Evolutionary conservation across 495 filamentous ascomycete genomes (phyloP), one percentile per base, ranked within the genome.

Genomic region (Penicillium desertorum): DNA sequence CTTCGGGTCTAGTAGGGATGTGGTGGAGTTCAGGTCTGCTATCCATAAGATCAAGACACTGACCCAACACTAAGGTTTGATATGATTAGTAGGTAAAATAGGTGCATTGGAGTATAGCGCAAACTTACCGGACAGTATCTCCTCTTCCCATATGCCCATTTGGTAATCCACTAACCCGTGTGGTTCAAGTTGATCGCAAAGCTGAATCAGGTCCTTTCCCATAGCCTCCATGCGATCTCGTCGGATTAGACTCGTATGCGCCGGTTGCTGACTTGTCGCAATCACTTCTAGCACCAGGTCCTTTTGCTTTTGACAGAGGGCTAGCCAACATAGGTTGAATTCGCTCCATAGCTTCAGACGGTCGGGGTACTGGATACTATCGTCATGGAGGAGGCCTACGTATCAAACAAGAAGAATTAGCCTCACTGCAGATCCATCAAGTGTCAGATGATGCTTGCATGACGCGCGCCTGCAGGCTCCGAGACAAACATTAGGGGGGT

Each of bases 81-180:
- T 8, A n/a, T 44, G 16, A 19, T 23, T 29, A 16, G 29, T 27
- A 34, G 19, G 27, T 54, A 16, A 5, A 27, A 30, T 36, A 10
- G 20, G 29, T 48, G 61, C n/a, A 42, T 39, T 29, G 49, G 43
- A 62, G 41, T 49, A 49, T 54, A 50, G 20, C 20, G 44, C 10
- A 48, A 45, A 79, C 90, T 63, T 80, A 94, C 91, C 80, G 51
- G 81, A 82, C 45, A 96, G 80, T 61, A 98, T 97, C 62, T 89
- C 88, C 69, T 97, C 92, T 71, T 98, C 94, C 83, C 90, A 93
- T 45, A 98, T 89, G 4, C 94, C 94, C 76, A 96, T 94, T 64
- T 98, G 88, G 69, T 97, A 98, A 74, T 98, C 94, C 7, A 98
- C 93, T 25, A 98, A 75, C 16, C 94, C 94, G 62, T 95, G 85